Evolutionary conservation across 257 asterid species (phyloP), one percentile per base, ranked within the genome.

Genomic region (Rhazya stricta): DNA sequence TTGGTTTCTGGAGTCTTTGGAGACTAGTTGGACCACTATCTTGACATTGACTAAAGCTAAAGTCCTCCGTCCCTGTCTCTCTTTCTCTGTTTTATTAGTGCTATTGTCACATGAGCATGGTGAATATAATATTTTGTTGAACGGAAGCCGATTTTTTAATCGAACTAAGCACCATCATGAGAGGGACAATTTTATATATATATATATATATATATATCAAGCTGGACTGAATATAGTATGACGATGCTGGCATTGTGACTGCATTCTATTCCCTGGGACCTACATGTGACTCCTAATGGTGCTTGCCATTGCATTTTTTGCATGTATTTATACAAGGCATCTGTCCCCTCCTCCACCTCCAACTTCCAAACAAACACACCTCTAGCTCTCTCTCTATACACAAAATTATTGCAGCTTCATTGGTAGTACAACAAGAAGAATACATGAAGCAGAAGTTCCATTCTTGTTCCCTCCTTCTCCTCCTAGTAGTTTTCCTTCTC

Each of bases 21-120:
- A 83, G 68, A 78, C 73, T 70, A 72, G 67, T 42, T 67, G 81
- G 84, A 80, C 81, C 83, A 80, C 77, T 74, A 60, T 23, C 83
- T 67, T 82, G 57, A 76, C 79, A 76, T 39, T 77, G 81, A 79
- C 77, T 73, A 41, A 42, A 78, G 58, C 74, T 21, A 16, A 43
- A 19, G 19, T 27, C 41, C 30, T 34, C 46, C 15, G 9, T 67
- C 42, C 12, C 25, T 32, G n/a, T 72, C 39, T 39, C 9, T 57
- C 37, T 39, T 29, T 73, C 19, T 57, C 69, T 15, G 11, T 23
- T 0, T 62, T 1, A 42, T 63, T 67, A 19, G 32, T 76, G 76
- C 29, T 61, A 42, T 42, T 46, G 79, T 74, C 75, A 74, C 71
- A 25, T 68, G 69, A 54, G 42, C 69, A 76, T 68, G 51, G 76